These are phyloP conservation scores for Fusarium caatingaense DNA, from an alignment of 2,329 filamentous ascomycete genomes.

Conservation along the genomic window DNA sequence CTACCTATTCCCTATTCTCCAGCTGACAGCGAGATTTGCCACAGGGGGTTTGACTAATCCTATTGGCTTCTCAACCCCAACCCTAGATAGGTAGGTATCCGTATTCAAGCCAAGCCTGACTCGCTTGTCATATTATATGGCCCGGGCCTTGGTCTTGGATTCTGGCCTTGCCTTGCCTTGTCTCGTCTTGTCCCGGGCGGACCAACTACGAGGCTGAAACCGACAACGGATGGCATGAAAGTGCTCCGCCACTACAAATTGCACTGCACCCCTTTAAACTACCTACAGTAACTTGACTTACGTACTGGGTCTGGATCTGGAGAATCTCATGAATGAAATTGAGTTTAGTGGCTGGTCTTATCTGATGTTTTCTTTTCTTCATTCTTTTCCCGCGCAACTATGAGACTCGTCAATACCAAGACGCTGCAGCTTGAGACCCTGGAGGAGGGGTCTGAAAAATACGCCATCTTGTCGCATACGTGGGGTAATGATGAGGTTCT, in stretches of 20 bases:
- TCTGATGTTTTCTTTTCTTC: constrained; percentile 16
- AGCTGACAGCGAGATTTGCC: constrained; percentile 32
- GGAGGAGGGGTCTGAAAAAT: constrained; percentile 33
- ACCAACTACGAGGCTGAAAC: constrained; percentile 39
- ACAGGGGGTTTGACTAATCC: constrained; percentile 27
- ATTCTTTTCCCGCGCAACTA: constrained; percentile 22
- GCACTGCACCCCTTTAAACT: constrained; percentile 5
- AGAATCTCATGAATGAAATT: constrained; percentile 5
- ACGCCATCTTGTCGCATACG: constrained; percentile 46
- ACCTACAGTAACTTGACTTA: not conserved
- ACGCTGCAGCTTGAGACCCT: constrained; percentile 42
- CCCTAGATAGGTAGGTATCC: constrained; percentile 25
- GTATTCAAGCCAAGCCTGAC: constrained; percentile 24
- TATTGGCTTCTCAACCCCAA: constrained; percentile 34
- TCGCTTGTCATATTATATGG: constrained; percentile 38
- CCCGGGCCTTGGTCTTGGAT: constrained; percentile 7
- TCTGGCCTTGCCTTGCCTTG: not conserved
- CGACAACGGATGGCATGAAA: constrained; percentile 34
- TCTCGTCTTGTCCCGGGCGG: constrained; percentile 31
- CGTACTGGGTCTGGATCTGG: not conserved
- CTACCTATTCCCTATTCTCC: constrained; percentile 27
- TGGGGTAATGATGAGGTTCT: constrained; percentile 44
- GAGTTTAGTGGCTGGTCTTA: constrained; percentile 3
- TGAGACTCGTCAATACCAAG: constrained; percentile 46
- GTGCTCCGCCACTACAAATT: constrained; percentile 25